Evolutionary conservation across 2,329 filamentous ascomycete genomes (phyloP).

Genomic region (Nannizzia gypsea): DNA sequence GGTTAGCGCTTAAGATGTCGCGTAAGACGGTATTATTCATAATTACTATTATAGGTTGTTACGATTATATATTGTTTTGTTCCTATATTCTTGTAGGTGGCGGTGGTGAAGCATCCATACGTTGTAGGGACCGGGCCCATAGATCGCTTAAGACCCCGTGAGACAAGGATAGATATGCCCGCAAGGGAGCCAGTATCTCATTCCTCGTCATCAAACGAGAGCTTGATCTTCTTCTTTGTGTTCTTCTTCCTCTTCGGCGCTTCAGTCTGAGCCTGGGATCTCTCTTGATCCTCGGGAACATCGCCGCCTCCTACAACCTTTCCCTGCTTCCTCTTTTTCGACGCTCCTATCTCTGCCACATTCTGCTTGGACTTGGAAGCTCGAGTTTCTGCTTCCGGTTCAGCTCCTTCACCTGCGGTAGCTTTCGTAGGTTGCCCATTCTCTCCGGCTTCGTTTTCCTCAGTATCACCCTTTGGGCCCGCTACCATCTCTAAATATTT

Average conservation of each 20-base stretch:
- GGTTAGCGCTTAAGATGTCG: not conserved
- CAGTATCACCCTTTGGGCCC: slow-evolving; percentile 13
- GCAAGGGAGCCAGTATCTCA: not conserved
- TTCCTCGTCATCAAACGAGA: slow-evolving; percentile 33
- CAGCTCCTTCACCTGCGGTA: not conserved
- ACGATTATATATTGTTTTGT: too few relatives aligned
- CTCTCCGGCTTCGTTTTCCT: slow-evolving; percentile 10
- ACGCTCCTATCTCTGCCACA: slow-evolving; percentile 30
- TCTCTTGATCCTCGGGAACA: slow-evolving; percentile 15
- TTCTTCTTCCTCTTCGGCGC: slow-evolving; percentile 25
- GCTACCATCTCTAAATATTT: slow-evolving; percentile 31
- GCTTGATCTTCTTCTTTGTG: slow-evolving; percentile 35
- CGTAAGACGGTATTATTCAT: not conserved
- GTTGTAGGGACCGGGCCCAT: not conserved
- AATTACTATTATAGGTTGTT: not conserved
- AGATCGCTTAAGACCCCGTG: not conserved
- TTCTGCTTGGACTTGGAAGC: slow-evolving; percentile 23
- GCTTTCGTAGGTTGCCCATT: not conserved
- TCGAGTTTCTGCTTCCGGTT: slow-evolving; percentile 7
- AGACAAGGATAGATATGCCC: not conserved
- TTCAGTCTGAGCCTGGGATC: slow-evolving; percentile 8
- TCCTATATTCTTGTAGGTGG: not conserved
- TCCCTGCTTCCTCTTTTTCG: slow-evolving; percentile 33
- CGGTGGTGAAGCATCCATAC: not conserved
- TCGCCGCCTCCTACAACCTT: slow-evolving; percentile 28